Base-by-base conservation (phyloP, 108 stramenopile species). In the Fragilaria crotonensis region DNA sequence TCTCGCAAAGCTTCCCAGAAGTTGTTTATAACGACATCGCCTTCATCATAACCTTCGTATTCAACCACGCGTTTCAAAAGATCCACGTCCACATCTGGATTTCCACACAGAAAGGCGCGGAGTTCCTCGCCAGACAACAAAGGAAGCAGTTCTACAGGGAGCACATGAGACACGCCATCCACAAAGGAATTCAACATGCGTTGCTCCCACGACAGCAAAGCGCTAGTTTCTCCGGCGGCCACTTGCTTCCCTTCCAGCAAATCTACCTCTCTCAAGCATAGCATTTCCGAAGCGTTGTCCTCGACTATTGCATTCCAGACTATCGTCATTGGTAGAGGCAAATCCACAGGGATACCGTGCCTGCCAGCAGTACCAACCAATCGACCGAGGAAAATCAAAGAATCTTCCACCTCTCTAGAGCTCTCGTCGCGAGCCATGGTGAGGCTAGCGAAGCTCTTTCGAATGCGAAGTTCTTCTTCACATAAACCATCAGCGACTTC, bases 1-100 rank as follows among this genome's bases (percentile, higher is more conserved):
- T 96, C 94, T 5, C 74, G 79, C 29, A 98, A 70, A 47, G 87
- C 88, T 46, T 95, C 90, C 98, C 98, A 99, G 56, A 99, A 95
- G 62, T 65, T 75, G 20, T 70, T 29, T 25, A 99, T 84, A 33
- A 91, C 89, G 11, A 56, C 44, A 59, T 95, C 94, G 17, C 67
- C 52, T 46, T 76, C 85, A 18, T 70, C 57, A 67, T 81, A 89
- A 9, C 96, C 98, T 52, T 99, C 98, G 69, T 97, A 98, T 67
- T 95, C 95, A 7, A 93, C 93, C 49, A 93, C 84, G 49, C 64
- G 68, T 54, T 75, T 67, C 19, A 99, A 72, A 25, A 95, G 54
- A 45, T 94, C 94, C n/a, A 99, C 90, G 64, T 97, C 96, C 47
- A 99, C 78, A n/a, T 95, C 96, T 22, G 82, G 79, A 49, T 83